Base-by-base conservation (phyloP, 2,329 filamentous ascomycete species). In the Parascedosporium putredinis region DNA sequence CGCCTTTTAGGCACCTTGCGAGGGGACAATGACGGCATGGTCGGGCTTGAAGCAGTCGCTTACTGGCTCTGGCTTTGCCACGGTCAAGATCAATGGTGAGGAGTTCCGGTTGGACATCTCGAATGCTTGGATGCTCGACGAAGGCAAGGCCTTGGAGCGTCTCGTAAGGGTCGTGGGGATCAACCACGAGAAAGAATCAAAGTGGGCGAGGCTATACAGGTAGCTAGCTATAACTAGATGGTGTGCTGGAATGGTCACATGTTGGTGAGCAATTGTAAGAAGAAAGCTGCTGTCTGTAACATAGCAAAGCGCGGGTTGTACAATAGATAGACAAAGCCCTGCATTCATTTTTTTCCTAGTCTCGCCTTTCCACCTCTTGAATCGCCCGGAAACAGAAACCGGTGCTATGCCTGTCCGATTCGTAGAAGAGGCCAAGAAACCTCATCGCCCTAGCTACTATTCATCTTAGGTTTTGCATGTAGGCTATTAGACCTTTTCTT, bases 71-170 rank as follows among this genome's bases (percentile, higher is more conserved):
- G 79, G 79, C 0, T 81, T 79, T 53, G 67, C 72, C 34, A 66
- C 68, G 50, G 64, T 83, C 46, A 62, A 60, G 47, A 64, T 79
- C 12, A 64, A 73, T 9, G 71, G 67, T 16, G 60, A 65, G 29
- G 62, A 64, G 48, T 80, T 77, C 59, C 82, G 80, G 65, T 60
- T 83, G 20, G 79, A 83, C 55, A 67, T 81, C 14, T 68, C 67
- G 2, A 70, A 71, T 34, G 78, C 76, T 1, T 81, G 76, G 66
- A 75, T 75, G 20, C 67, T 81, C 45, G 79, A 83, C 36, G 68
- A 74, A 3, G 81, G 81, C 40, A 69, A 67, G 50, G 76, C 76
- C 3, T 59, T 84, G 49, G 79, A 83, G 62, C 70, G 74, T 54
- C 58, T 84, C 34, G 69, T 77, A 27, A 54, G 48, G 43, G 47